Conservation (phyloP, 371 early-diverging fungal genomes). For the Mucor ambiguus region DNA sequence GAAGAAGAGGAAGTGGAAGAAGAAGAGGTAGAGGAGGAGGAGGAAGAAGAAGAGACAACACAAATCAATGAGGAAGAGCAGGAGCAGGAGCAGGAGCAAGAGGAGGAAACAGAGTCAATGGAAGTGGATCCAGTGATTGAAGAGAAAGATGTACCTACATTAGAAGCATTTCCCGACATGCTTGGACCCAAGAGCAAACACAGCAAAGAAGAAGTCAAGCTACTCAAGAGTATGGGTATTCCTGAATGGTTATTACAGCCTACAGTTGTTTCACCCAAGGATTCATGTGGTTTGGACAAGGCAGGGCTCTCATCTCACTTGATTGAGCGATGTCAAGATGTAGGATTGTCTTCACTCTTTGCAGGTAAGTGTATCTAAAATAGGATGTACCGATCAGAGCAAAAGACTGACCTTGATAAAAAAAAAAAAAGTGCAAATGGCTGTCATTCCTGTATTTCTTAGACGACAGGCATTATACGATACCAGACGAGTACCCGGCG, state of each 20-base stretch:
- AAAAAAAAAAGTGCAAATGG: constrained; percentile 85
- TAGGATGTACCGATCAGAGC: no score
- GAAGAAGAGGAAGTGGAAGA: background rate
- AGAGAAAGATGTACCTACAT: constrained; percentile 23
- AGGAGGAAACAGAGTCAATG: background rate
- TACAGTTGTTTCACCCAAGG: constrained; percentile 65
- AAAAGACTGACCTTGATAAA: no score
- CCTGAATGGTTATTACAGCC: constrained; percentile 89
- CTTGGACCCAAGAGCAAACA: constrained; percentile 26
- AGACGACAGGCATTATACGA: constrained; percentile 57
- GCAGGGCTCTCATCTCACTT: constrained; percentile 64
- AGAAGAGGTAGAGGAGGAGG: background rate
- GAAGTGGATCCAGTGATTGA: constrained; percentile 9
- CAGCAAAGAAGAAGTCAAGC: constrained; percentile 39
- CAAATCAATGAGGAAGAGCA: background rate
- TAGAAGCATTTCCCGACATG: constrained; percentile 52
- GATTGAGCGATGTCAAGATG: constrained; percentile 61
- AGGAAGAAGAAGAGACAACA: constrained; percentile 9
- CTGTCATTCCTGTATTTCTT: constrained; percentile 82
- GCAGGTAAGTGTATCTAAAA: constrained; percentile 51
- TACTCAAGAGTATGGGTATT: constrained; percentile 67
- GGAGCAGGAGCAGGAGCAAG: background rate
- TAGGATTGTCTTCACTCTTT: constrained; percentile 77
- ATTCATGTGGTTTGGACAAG: constrained; percentile 46
- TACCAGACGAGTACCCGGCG: constrained; percentile 61